Evolutionary conservation across 345 rosid species (phyloP).

Genomic region (Corchorus olitorius): DNA sequence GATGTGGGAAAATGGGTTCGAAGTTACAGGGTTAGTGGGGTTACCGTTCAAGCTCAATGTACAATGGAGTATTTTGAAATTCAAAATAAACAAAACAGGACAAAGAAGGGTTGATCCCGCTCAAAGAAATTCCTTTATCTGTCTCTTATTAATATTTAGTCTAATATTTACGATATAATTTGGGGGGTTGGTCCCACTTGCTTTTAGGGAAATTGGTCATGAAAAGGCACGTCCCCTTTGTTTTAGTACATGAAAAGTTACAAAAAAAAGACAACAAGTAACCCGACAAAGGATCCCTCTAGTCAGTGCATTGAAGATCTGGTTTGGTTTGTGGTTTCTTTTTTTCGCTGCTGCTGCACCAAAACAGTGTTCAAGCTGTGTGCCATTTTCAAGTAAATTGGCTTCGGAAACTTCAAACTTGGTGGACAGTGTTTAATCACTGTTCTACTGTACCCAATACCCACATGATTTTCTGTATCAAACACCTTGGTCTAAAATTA

Average conservation of each 20-base stretch:
- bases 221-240: constrained; percentile 33
- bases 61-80: constrained; percentile 34
- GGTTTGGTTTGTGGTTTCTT: constrained; percentile 21
- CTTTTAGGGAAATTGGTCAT: constrained; percentile 20
- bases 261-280: constrained; percentile 14
- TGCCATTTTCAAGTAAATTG: too few species aligned
- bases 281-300: constrained; percentile 32
- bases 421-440: too few species aligned
- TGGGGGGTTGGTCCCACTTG: constrained; percentile 6
- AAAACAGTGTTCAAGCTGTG: too few species aligned
- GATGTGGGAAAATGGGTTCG: not conserved
- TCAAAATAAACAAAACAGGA: constrained; percentile 33
- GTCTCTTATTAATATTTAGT: not conserved
- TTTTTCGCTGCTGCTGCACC: not conserved
- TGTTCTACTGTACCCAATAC: too few species aligned
- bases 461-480: too few species aligned
- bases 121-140: constrained; percentile 10
- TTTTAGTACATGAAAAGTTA: constrained; percentile 13
- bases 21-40: constrained; percentile 16
- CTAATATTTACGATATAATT: not conserved
- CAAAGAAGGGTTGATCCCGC: constrained; percentile 38
- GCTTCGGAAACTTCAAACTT: too few species aligned
- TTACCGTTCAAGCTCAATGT: constrained; percentile 24
- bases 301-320: constrained; percentile 25
- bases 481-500: too few species aligned